phyloP scores from a whole-genome alignment of 768 basidiomycete genomes.

The Rhodosporidiobolus odoratus region DNA sequence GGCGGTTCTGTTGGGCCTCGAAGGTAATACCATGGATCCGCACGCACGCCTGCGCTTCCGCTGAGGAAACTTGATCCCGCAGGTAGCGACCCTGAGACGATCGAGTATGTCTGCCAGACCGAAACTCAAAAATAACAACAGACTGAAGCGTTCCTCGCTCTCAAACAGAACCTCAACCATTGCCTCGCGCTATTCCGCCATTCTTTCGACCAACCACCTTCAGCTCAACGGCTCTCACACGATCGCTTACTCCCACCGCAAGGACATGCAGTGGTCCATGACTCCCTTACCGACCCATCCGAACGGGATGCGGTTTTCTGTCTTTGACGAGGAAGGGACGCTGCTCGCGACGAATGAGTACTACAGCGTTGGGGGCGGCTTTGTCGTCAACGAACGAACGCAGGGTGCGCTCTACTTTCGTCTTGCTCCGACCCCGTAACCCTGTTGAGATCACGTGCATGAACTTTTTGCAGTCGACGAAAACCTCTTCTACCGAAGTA shows the following conservation, averaged over 20 bases:
- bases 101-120: conserved; percentile 68
- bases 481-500: conserved; percentile 89
- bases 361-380: conserved; percentile 77
- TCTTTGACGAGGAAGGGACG: conserved; percentile 72
- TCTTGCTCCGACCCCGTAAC: background rate
- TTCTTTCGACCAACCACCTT: conserved; percentile 62
- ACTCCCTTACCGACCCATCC: conserved; percentile 69
- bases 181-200: conserved; percentile 47
- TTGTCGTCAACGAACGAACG: conserved; percentile 91
- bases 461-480: conserved; percentile 50
- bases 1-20: conserved; percentile 36
- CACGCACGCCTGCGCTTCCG: background rate
- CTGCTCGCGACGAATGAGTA: conserved; percentile 91
- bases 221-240: conserved; percentile 65
- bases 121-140: background rate
- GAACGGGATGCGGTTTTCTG: conserved; percentile 89
- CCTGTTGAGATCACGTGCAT: background rate
- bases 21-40: conserved; percentile 41
- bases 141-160: background rate
- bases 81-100: conserved; percentile 72
- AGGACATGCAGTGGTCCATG: conserved; percentile 86
- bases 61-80: background rate
- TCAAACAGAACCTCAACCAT: conserved; percentile 17
- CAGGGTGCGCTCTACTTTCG: conserved; percentile 55
- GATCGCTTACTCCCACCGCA: conserved; percentile 80